Base-by-base conservation (phyloP, 73 alveolate species). In the Tetrahymena malaccensis region DNA sequence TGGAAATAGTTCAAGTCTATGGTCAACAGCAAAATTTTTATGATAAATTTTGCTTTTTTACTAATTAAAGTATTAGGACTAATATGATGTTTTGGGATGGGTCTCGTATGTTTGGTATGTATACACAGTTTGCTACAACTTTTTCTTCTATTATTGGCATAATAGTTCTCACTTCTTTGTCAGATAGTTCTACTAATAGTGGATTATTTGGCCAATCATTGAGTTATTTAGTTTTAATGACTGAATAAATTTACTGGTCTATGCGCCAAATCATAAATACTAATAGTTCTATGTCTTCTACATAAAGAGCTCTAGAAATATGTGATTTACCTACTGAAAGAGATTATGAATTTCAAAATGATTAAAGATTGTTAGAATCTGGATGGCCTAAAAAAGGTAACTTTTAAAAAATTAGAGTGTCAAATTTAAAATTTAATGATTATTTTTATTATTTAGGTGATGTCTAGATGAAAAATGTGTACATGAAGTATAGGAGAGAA, bases 401-500 rank as follows among this genome's bases (percentile, higher is more conserved):
- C n/a, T 4, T 70, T 70, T 1, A 4, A 27, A 1, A 70, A 70
- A 70, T 70, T 70, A 3, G 6, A 70, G 25, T 22, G 17, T 70
- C 17, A 8, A 70, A 27, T 27, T 27, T 70, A 25, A 2, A 50
- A 31, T 70, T 17, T 85, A 27, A 94, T 94, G 1, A 7, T 94
- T 4, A 94, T 93, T 33, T 97, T 98, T 98, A 98, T 98, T 34
- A 94, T 93, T 10, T 57, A 25, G 99, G 99, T 0, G 93, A 94
- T 21, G 95, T 98, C 3, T 70, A 94, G 40, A 98, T 98, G 95
- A 96, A 96, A 38, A 94, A 98, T 85, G 98, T 98, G 57, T 85
- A 94, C 19, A 97, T 99, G 97, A 95, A 97, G 95, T 99, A 99
- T 89, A 95, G 99, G 16, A 98, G 99, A 35, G 97, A 97, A 43